Percentiles rank a stretch among this genome's conserved stretches.
These are phyloP conservation scores for Mycosphaerella sp. DNA, from an alignment of 2,329 filamentous ascomycete genomes.

Conservation along the genomic window DNA sequence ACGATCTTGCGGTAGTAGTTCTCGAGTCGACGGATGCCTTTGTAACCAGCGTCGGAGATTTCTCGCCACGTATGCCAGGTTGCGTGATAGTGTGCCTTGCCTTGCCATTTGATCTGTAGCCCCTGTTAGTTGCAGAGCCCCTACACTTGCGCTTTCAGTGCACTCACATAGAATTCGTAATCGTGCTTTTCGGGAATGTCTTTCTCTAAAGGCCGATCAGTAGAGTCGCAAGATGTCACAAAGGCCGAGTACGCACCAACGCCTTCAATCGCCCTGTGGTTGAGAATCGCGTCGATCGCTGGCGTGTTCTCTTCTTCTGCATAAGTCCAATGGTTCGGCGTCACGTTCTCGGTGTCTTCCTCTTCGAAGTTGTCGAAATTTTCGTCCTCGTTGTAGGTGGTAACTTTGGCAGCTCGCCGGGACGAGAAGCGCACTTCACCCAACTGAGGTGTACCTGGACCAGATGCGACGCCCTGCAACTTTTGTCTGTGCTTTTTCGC, in stretches of 20 bases:
- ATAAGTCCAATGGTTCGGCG: slow-evolving; percentile 66
- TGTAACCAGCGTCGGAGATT: slow-evolving; percentile 58
- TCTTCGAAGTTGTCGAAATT: slow-evolving; percentile 52
- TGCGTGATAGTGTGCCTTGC: slow-evolving; percentile 88
- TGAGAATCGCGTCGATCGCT: slow-evolving; percentile 84
- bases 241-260: slow-evolving; percentile 30
- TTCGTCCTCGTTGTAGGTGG: slow-evolving; percentile 63
- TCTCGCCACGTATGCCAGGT: slow-evolving; percentile 83
- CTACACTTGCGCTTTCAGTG: background rate
- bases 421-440: slow-evolving; percentile 89
- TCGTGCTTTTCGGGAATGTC: slow-evolving; percentile 57
- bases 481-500: slow-evolving; percentile 71
- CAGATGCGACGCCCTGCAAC: slow-evolving; percentile 54
- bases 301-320: slow-evolving; percentile 71
- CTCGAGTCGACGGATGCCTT: slow-evolving; percentile 81
- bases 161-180: slow-evolving; percentile 66
- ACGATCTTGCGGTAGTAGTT: slow-evolving; percentile 89
- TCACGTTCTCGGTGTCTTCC: slow-evolving; percentile 54
- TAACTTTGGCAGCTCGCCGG: slow-evolving; percentile 69
- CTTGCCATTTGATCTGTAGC: slow-evolving; percentile 88
- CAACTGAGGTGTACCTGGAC: slow-evolving; percentile 56
- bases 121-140: slow-evolving; percentile 20
- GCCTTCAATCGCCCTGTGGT: slow-evolving; percentile 72
- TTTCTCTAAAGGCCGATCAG: slow-evolving; percentile 21
- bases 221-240: background rate